phyloP scores from a whole-genome alignment of 345 rosid species.

The Syzygium grande region DNA sequence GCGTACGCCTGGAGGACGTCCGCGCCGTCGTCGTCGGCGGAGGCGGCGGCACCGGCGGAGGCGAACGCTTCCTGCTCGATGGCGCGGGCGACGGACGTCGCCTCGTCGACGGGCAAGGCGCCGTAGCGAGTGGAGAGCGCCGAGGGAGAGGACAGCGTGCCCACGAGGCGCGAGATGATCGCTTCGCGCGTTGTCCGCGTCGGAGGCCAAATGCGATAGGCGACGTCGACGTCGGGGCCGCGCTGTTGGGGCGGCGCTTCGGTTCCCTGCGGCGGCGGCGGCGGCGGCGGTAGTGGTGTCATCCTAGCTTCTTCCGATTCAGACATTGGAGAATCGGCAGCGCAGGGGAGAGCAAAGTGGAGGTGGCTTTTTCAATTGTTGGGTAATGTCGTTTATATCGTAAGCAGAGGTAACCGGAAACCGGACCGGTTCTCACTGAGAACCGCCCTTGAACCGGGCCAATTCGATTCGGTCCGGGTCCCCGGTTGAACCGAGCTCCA shows the following conservation, averaged over 20 bases:
- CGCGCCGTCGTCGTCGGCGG: slow-evolving; percentile 1
- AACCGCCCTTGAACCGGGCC: too few relatives aligned
- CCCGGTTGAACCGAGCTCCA: too few relatives aligned
- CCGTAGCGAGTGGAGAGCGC: slow-evolving; percentile 8
- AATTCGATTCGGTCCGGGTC: too few relatives aligned
- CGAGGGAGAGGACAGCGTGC: slow-evolving; percentile 10
- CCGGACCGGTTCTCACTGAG: too few relatives aligned
- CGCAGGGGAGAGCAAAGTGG: neutral
- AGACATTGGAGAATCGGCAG: neutral
- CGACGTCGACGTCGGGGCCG: neutral
- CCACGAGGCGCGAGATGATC: slow-evolving; percentile 10
- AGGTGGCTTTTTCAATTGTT: neutral
- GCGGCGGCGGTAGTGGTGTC: neutral
- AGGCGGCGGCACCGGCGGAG: neutral
- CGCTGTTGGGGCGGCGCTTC: neutral
- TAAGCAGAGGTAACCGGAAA: too few relatives aligned
- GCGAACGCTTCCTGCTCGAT: slow-evolving; percentile 13
- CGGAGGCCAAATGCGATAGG: slow-evolving; percentile 14
- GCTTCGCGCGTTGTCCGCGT: slow-evolving; percentile 15
- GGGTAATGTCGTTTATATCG: neutral
- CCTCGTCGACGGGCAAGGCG: neutral
- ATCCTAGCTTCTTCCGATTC: neutral
- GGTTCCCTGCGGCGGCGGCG: neutral
- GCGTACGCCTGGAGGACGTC: slow-evolving; percentile 14
- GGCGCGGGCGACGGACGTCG: neutral